phyloP scores from a whole-genome alignment of 495 filamentous ascomycete genomes.

The Aspergillus ellipticus region DNA sequence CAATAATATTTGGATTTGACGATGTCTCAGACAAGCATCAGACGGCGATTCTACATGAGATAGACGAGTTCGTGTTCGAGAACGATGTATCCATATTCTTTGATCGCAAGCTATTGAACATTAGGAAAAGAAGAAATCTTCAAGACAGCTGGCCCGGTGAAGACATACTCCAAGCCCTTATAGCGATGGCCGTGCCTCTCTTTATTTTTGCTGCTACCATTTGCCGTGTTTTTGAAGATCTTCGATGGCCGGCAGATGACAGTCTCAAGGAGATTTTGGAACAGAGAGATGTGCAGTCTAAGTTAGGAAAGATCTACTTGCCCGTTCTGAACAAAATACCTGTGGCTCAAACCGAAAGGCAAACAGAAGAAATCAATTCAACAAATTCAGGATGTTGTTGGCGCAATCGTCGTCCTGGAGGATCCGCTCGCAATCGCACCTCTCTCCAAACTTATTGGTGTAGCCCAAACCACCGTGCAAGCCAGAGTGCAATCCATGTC shows the following conservation, averaged over 20 bases:
- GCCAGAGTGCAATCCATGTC: conserved; percentile 9
- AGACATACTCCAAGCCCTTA: conserved; percentile 7
- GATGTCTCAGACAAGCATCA: conserved; percentile 3
- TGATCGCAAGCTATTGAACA: conserved; percentile 9
- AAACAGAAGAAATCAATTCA: conserved; percentile 2
- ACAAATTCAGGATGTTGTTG: conserved; percentile 16
- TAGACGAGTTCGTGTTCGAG: conserved; percentile 9
- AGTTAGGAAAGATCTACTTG: conserved; percentile 19
- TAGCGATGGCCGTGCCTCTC: conserved; percentile 18
- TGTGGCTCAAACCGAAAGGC: background rate
- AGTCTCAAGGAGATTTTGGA: conserved; percentile 16
- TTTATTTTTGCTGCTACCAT: conserved; percentile 30
- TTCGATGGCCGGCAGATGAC: conserved; percentile 11
- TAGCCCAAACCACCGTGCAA: background rate
- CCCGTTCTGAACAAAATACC: conserved; percentile 23
- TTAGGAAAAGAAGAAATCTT: conserved; percentile 6
- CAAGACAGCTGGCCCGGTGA: conserved; percentile 34
- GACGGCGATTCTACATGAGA: conserved; percentile 13
- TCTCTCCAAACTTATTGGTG: conserved; percentile 13
- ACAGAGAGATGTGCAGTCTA: conserved; percentile 7
- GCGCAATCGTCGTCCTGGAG: conserved; percentile 16
- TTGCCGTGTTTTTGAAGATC: conserved; percentile 23
- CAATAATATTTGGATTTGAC: conserved; percentile 29
- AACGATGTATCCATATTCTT: conserved; percentile 25
- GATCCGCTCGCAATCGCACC: conserved; percentile 13